Percentiles rank a stretch among this genome's conserved stretches.
These are phyloP conservation scores for Mycena chlorophos DNA, from an alignment of 768 basidiomycete species.

Conservation along the genomic window DNA sequence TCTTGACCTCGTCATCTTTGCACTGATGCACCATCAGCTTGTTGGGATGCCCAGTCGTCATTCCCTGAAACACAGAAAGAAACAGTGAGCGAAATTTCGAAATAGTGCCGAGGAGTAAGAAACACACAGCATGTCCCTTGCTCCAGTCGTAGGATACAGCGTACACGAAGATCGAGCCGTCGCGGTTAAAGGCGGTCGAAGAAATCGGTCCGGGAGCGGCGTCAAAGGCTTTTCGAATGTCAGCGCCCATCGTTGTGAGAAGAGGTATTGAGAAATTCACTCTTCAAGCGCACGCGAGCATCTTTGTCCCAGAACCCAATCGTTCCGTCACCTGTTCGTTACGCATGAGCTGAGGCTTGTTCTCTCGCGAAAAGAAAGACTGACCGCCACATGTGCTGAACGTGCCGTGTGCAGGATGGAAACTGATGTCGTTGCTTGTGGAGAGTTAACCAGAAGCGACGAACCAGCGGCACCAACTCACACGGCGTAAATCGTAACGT, in stretches of 20 bases:
- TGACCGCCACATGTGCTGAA: slow-evolving; percentile 74
- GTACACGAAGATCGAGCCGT: slow-evolving; percentile 87
- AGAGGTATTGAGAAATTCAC: slow-evolving; percentile 38
- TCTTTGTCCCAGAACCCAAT: slow-evolving; percentile 97
- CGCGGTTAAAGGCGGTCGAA: slow-evolving; percentile 82
- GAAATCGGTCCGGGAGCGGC: slow-evolving; percentile 73
- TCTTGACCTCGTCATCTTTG: slow-evolving; percentile 86
- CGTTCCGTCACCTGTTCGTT: slow-evolving; percentile 74
- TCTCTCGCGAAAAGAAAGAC: slow-evolving; percentile 28
- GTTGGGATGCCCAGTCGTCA: slow-evolving; percentile 55
- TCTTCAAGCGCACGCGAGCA: slow-evolving; percentile 86
- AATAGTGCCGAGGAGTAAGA: not conserved
- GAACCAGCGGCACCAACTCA: slow-evolving; percentile 83
- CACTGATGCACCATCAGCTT: slow-evolving; percentile 83
- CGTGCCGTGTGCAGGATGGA: slow-evolving; percentile 83
- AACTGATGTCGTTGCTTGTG: slow-evolving; percentile 69
- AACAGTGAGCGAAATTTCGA: not conserved
- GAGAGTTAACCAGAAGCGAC: slow-evolving; percentile 22
- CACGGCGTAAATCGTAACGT: slow-evolving; percentile 72
- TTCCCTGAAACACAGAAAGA: not conserved
- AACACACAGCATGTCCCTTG: slow-evolving; percentile 50
- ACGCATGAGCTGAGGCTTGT: slow-evolving; percentile 20
- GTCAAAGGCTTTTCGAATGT: slow-evolving; percentile 59
- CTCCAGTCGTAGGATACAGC: slow-evolving; percentile 94
- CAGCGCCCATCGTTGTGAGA: slow-evolving; percentile 1